phyloP scores from a whole-genome alignment of 2,329 filamentous ascomycete genomes.

The Colletotrichum magnum region DNA sequence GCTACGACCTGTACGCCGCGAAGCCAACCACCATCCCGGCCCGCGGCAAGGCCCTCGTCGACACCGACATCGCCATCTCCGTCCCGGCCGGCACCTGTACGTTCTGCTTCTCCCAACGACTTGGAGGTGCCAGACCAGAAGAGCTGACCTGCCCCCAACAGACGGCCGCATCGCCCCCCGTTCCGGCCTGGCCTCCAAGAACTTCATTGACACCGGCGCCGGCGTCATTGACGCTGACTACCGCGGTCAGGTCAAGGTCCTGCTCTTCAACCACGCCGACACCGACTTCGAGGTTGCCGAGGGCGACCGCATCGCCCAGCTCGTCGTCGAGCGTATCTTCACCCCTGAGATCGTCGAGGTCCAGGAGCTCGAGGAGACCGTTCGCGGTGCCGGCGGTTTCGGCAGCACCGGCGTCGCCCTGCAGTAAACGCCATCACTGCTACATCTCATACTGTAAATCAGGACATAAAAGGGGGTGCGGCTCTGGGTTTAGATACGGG shows the following conservation, averaged over 20 bases:
- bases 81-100: slow-evolving; percentile 91
- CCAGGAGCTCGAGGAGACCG: slow-evolving; percentile 88
- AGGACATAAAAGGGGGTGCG: not conserved
- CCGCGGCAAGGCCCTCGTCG: slow-evolving; percentile 86
- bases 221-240: slow-evolving; percentile 99
- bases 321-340: slow-evolving; percentile 94
- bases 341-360: slow-evolving; percentile 95
- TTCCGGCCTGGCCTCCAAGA: slow-evolving; percentile 91
- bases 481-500: not conserved
- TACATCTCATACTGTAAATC: not conserved
- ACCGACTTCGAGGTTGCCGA: slow-evolving; percentile 84
- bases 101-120: slow-evolving; percentile 48
- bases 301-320: slow-evolving; percentile 93
- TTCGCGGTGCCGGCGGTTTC: slow-evolving; percentile 90
- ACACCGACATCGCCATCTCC: slow-evolving; percentile 92
- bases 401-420: slow-evolving; percentile 81
- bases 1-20: slow-evolving; percentile 92
- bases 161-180: slow-evolving; percentile 92
- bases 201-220: slow-evolving; percentile 96
- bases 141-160: slow-evolving; percentile 50
- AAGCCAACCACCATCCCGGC: slow-evolving; percentile 82
- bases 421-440: slow-evolving; percentile 10
- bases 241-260: slow-evolving; percentile 91
- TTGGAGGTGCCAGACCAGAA: not conserved
- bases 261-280: slow-evolving; percentile 94